Conservation (phyloP, 352 stramenopile species). For the Thalassiosira exigua region DNA sequence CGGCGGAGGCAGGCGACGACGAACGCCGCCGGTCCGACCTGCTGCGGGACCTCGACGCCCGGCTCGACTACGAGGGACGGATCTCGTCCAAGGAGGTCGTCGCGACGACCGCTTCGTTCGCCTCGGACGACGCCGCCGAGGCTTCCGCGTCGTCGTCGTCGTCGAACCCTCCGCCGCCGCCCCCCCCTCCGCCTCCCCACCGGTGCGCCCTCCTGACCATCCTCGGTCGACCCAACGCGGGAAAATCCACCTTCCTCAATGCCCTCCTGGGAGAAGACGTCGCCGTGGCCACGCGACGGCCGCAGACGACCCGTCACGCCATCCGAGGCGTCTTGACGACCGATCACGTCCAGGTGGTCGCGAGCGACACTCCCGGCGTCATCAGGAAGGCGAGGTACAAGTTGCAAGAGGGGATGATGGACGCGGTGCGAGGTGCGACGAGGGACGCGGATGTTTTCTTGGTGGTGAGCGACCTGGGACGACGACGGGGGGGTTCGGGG, state of each 20-base stretch:
- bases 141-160: background rate
- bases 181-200: slow-evolving; percentile 1
- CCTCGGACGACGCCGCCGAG: background rate
- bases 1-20: background rate
- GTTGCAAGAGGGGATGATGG: slow-evolving; percentile 85
- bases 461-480: slow-evolving; percentile 82
- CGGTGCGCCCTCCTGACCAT: slow-evolving; percentile 49
- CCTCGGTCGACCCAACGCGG: slow-evolving; percentile 78
- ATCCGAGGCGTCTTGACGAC: slow-evolving; percentile 81
- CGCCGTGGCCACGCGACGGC: slow-evolving; percentile 76
- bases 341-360: slow-evolving; percentile 67
- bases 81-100: slow-evolving; percentile 41
- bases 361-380: slow-evolving; percentile 85
- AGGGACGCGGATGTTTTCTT: slow-evolving; percentile 79
- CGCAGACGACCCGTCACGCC: slow-evolving; percentile 85
- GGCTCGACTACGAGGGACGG: slow-evolving; percentile 42
- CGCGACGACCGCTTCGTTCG: background rate
- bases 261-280: slow-evolving; percentile 75
- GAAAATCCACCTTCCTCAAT: slow-evolving; percentile 86
- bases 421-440: slow-evolving; percentile 71
- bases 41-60: slow-evolving; percentile 35
- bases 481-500: no score
- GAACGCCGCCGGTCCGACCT: slow-evolving; percentile 27
- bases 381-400: slow-evolving; percentile 80
- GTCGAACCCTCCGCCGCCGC: no score